phyloP scores from a whole-genome alignment of 169 alveolate genomes.

The Pseudocohnilembus persalinus region DNA sequence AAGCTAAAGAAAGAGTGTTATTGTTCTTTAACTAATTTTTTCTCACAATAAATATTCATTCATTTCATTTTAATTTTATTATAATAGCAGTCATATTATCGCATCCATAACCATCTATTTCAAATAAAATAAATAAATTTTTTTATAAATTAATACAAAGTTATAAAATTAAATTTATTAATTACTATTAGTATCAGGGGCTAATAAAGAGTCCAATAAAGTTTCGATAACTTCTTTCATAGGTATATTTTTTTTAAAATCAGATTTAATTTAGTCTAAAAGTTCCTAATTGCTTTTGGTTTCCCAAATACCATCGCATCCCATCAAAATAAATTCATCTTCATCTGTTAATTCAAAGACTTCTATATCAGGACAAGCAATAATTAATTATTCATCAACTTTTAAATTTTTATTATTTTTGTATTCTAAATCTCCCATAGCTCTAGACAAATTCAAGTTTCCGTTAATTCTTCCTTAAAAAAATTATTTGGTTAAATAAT shows the following conservation, averaged over 20 bases:
- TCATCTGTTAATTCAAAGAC: conserved; percentile 78
- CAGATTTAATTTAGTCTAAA: conserved; percentile 81
- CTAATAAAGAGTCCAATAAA: conserved; percentile 44
- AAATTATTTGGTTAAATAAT: too few relatives aligned
- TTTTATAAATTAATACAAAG: conserved; percentile 57
- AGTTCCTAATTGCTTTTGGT: conserved; percentile 92
- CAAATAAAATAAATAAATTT: conserved; percentile 21
- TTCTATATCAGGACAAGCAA: conserved; percentile 94
- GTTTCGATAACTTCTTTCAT: conserved; percentile 35
- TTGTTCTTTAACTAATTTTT: too few relatives aligned
- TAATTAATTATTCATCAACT: conserved; percentile 92
- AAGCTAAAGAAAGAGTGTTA: too few relatives aligned
- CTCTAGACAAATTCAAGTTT: conserved; percentile 94
- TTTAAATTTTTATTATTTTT: conserved; percentile 87
- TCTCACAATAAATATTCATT: too few relatives aligned
- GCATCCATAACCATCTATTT: conserved; percentile 71
- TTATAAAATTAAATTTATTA: conserved; percentile 59
- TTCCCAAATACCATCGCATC: conserved; percentile 99
- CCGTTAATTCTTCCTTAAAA: conserved; percentile 96
- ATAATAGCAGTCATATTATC: conserved; percentile 81
- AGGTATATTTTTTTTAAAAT: conserved; percentile 13
- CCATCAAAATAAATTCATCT: conserved; percentile 95
- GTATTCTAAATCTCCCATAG: conserved; percentile 96
- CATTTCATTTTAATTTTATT: too few relatives aligned
- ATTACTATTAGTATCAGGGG: conserved; percentile 60